Percentiles rank a stretch among this genome's conserved stretches.
phyloP scores from a whole-genome alignment of 2,329 filamentous ascomycete genomes.

The Neonectria hederae region DNA sequence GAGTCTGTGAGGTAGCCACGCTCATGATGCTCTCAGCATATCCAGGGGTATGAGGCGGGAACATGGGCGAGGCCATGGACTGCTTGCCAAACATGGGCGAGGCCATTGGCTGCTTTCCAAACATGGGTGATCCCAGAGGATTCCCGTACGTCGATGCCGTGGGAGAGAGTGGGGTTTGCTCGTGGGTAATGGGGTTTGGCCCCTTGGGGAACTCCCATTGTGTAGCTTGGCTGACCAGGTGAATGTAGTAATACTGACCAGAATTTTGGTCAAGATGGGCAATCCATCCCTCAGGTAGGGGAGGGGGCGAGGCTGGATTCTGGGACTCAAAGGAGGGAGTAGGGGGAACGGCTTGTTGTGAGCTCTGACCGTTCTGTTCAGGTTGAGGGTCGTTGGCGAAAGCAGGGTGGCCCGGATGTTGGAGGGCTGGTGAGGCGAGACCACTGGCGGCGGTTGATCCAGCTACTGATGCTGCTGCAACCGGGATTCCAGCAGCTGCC shows the following conservation, averaged over 20 bases:
- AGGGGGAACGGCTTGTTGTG: conserved; percentile 56
- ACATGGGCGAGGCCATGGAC: conserved; percentile 78
- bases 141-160: conserved; percentile 81
- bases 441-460: conserved; percentile 38
- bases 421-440: conserved; percentile 59
- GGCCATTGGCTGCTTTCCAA: conserved; percentile 64
- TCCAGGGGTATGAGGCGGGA: conserved; percentile 82
- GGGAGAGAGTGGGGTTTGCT: conserved; percentile 84
- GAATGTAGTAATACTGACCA: conserved; percentile 98
- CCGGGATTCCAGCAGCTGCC: conserved; percentile 28
- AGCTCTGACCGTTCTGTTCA: conserved; percentile 59
- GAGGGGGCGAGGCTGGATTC: conserved; percentile 85
- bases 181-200: conserved; percentile 86
- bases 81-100: conserved; percentile 72
- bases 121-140: conserved; percentile 74
- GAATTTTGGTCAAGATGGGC: conserved; percentile 95
- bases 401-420: conserved; percentile 80
- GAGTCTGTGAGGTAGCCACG: conserved; percentile 76
- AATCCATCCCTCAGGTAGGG: conserved; percentile 97
- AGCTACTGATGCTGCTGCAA: conserved; percentile 35
- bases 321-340: conserved; percentile 53
- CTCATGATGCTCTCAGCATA: conserved; percentile 90
- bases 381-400: conserved; percentile 85
- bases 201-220: conserved; percentile 99
- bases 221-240: conserved; percentile 91